phyloP scores from a whole-genome alignment of 2,329 filamentous ascomycete species.

The Rhynchosporium secalis region DNA sequence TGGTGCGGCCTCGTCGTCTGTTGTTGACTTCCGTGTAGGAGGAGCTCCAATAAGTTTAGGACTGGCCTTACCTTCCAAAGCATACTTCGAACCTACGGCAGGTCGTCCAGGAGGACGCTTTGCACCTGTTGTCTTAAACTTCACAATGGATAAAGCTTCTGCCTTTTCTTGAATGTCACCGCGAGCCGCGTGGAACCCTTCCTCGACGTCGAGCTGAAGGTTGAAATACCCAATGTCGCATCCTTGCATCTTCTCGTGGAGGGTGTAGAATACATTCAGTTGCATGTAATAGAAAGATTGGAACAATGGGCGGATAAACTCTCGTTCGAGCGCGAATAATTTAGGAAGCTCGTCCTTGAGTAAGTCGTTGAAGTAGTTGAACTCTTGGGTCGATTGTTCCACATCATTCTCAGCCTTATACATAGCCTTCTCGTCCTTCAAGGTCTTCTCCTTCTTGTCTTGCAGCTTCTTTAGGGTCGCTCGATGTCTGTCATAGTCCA shows the following conservation, averaged over 20 bases:
- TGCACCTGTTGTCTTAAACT: constrained; percentile 86
- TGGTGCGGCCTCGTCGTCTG: constrained; percentile 60
- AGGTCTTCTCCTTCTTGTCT: constrained; percentile 93
- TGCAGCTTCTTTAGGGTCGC: constrained; percentile 87
- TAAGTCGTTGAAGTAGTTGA: constrained; percentile 96
- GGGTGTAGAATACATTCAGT: constrained; percentile 96
- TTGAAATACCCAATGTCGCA: constrained; percentile 99
- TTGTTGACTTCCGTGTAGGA: constrained; percentile 41
- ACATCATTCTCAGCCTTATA: constrained; percentile 94
- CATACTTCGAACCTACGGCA: constrained; percentile 30
- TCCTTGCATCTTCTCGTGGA: constrained; percentile 96
- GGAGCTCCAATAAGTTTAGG: constrained; percentile 37
- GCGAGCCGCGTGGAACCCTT: constrained; percentile 85
- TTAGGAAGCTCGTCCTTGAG: constrained; percentile 94
- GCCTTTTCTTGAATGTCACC: constrained; percentile 82
- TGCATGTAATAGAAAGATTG: constrained; percentile 99
- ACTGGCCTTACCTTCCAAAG: constrained; percentile 42
- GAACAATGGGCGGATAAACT: constrained; percentile 96
- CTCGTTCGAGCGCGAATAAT: constrained; percentile 82
- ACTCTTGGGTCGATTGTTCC: constrained; percentile 91
- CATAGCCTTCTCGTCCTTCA: constrained; percentile 96
- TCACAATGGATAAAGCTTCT: constrained; percentile 82
- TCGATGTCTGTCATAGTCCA: constrained; percentile 91
- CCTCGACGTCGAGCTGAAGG: constrained; percentile 84
- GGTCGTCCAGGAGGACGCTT: constrained; percentile 45